Evolutionary conservation across 2,329 filamentous ascomycete genomes (phyloP), one percentile per base, ranked within the genome.

Genomic region (Pseudodiploospora longispora): DNA sequence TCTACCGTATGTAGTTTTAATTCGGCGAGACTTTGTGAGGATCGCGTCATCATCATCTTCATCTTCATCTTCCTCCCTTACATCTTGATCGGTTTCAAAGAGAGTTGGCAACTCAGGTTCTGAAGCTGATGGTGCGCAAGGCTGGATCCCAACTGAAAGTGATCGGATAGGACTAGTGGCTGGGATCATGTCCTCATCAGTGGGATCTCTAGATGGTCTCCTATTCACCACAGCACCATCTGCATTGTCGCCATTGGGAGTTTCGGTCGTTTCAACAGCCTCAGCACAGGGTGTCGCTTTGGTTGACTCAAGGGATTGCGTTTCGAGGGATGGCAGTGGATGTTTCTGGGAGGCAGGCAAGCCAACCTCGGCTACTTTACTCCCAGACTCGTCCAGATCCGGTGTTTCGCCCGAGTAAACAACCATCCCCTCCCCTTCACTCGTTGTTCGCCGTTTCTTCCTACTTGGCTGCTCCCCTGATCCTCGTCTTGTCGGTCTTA

Each of bases 181-280:
- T 1, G 64, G 64, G 45, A 67, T 67, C 52, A 58, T 61, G n/a
- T 65, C 62, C 36, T 64, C 63, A 3, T 63, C 60, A 2, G 49
- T 38, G 1, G 43, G 30, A 7, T 46, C 40, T 28, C 54, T 58
- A 10, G 50, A 46, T 29, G 12, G 43, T 6, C 49, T 51, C n/a
- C 38, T 40, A 35, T 47, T 36, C 27, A 47, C 42, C 10, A 43
- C 28, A 4, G 36, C 30, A 27, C 50, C 49, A 8, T 5, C 34
- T 12, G 28, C 41, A 10, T 36, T 46, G 27, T 48, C 49, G 8
- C 48, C 30, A 10, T 50, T 50, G 5, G 33, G 29, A 34, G 40
- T 37, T 4, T 48, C 36, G 10, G 51, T 44, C 3, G 27, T 27
- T 30, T 50, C 36, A 7, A 43, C 38, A 1, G 47, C 42, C n/a